Base-by-base conservation (phyloP, 768 basidiomycete species). In the Boletus bicolor region DNA sequence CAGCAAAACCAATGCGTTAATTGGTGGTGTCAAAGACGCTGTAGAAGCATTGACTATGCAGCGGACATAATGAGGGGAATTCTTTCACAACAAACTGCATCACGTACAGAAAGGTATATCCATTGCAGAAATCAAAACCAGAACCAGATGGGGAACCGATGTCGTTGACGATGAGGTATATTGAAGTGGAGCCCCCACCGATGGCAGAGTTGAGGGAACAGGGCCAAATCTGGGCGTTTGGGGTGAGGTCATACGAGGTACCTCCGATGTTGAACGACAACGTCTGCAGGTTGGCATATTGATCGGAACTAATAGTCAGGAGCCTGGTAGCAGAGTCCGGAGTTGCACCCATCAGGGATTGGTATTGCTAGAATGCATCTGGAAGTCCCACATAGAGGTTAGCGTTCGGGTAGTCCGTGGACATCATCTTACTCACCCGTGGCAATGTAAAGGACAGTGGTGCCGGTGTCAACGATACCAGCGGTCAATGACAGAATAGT, bases 1-100 rank as follows among this genome's bases (percentile, higher is more conserved):
- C 68, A 1, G 79, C 79, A 39, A 80, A 68, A 21, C 77, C 79
- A 24, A 79, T 57, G 3, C 60, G 73, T 24, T 51, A 57, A 59
- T 78, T 77, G 10, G 60, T 61, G 34, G 73, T 72, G 56, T 79
- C 77, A 59, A 62, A 79, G 30, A 78, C 71, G 50, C 69, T 68
- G 57, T 77, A 78, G 67, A 70, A 78, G 32, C 79, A 72, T 64
- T 79, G 72, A 8, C 67, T 64, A 32, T 11, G 15, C 24, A 45
- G 17, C 11, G n/a, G 15, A 15, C 4, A 43, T 8, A n/a, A 11
- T 49, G 10, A 49, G 24, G 35, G 17, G 24, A 47, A 35, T 19
- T 15, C 3, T 9, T 21, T 32, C 21, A 36, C 7, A 7, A 36
- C 21, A 44, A 38, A 35, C 34, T 46, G 9, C 19, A 46, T 30